Conservation (phyloP, 345 rosid species). For the Luvunga scandens region DNA sequence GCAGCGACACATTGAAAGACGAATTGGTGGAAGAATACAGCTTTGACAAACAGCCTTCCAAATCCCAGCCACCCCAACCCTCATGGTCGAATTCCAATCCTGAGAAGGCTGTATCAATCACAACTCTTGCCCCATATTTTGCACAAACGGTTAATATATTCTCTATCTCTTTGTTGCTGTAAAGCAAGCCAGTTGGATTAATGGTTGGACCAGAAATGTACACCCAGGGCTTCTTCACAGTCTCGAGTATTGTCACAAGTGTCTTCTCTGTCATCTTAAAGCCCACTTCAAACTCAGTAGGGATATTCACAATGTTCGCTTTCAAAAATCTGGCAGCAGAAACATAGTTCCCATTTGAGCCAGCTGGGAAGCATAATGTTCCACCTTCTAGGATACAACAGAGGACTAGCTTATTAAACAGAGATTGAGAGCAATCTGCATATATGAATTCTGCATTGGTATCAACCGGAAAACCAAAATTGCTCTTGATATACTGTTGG, state of each 20-base stretch:
- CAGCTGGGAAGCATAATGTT: conserved; percentile 83
- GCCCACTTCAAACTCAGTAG: no score
- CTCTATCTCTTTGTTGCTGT: conserved; percentile 71
- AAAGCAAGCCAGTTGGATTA: conserved; percentile 78
- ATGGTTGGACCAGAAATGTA: conserved; percentile 90
- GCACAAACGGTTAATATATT: conserved; percentile 59
- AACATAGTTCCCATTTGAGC: conserved; percentile 77
- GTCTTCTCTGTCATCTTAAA: no score
- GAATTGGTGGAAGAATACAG: no score
- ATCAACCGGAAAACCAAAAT: conserved; percentile 59
- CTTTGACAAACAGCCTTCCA: no score
- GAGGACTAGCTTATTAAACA: conserved; percentile 74
- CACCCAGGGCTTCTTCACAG: conserved; percentile 80
- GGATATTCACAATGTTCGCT: no score
- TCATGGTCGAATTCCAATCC: conserved; percentile 70
- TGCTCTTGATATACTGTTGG: conserved; percentile 53
- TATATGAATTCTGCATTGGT: conserved; percentile 60
- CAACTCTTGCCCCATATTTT: conserved; percentile 71
- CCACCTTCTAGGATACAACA: conserved; percentile 88
- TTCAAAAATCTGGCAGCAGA: conserved; percentile 72
- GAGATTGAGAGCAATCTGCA: conserved; percentile 68
- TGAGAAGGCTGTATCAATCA: conserved; percentile 84
- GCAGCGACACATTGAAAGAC: no score
- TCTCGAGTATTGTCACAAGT: conserved; percentile 41
- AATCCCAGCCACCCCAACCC: not conserved